Conservation (phyloP, 2,329 filamentous ascomycete genomes). For the Dactylellina leptospora region DNA sequence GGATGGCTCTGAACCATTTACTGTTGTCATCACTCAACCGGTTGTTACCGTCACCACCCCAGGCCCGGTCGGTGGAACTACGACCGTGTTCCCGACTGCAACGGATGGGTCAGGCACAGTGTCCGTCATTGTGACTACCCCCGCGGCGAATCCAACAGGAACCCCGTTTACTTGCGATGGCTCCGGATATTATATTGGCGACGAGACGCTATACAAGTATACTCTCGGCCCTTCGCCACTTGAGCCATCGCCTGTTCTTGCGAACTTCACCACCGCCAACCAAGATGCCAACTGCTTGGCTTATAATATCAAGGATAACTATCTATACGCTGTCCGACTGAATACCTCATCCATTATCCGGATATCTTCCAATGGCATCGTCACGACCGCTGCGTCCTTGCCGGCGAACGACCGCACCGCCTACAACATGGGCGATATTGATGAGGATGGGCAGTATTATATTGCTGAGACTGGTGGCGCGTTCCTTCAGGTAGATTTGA, state of each 20-base stretch:
- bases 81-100: background rate
- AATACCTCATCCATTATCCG: background rate
- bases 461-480: background rate
- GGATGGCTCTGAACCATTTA: background rate
- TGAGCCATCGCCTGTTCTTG: background rate
- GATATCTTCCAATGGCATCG: background rate
- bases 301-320: background rate
- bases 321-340: background rate
- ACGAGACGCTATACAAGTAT: background rate
- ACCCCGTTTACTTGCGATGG: background rate
- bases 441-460: slow-evolving; percentile 1
- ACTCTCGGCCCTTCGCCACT: background rate
- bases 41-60: background rate
- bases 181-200: background rate
- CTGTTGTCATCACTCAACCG: background rate
- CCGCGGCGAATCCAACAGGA: background rate
- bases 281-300: background rate
- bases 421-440: background rate
- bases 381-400: background rate
- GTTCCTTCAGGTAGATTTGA: slow-evolving; percentile 2
- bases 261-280: background rate
- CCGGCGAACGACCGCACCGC: background rate
- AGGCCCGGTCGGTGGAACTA: background rate
- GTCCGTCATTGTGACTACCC: background rate
- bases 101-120: background rate